phyloP scores from a whole-genome alignment of 495 filamentous ascomycete species.

The Hypomontagnella submonticulosa region DNA sequence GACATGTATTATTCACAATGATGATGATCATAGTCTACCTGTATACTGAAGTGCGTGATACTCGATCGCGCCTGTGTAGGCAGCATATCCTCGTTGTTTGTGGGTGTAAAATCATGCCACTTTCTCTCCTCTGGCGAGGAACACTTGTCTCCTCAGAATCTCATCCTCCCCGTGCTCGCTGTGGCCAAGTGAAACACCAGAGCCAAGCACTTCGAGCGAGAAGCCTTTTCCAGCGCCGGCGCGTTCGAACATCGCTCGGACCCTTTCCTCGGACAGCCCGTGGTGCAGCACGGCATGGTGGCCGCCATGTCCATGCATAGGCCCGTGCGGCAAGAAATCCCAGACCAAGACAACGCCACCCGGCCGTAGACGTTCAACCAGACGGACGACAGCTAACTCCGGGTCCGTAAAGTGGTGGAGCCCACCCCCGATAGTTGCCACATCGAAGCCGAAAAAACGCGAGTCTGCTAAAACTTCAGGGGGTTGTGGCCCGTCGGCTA shows the following conservation, averaged over 20 bases:
- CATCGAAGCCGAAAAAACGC: slow-evolving; percentile 69
- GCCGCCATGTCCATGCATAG: slow-evolving; percentile 49
- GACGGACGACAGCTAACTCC: slow-evolving; percentile 61
- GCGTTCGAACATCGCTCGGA: slow-evolving; percentile 62
- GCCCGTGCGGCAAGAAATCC: slow-evolving; percentile 67
- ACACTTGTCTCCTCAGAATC: slow-evolving; percentile 40
- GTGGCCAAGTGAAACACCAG: slow-evolving; percentile 38
- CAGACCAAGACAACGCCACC: slow-evolving; percentile 73
- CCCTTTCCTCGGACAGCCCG: slow-evolving; percentile 65
- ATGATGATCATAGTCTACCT: too few relatives aligned
- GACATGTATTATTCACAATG: too few relatives aligned
- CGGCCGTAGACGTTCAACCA: slow-evolving; percentile 68
- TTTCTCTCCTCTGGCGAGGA: slow-evolving; percentile 50
- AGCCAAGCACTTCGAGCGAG: slow-evolving; percentile 51
- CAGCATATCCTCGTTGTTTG: not conserved
- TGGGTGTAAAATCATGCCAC: not conserved
- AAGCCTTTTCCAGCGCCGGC: slow-evolving; percentile 63
- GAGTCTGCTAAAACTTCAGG: slow-evolving; percentile 54
- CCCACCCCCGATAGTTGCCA: slow-evolving; percentile 71
- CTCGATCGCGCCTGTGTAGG: too few relatives aligned
- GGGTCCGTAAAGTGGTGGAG: slow-evolving; percentile 80
- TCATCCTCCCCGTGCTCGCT: slow-evolving; percentile 19
- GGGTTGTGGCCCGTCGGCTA: slow-evolving; percentile 50
- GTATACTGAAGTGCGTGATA: too few relatives aligned
- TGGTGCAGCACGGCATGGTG: slow-evolving; percentile 64